Evolutionary conservation across 2,329 filamentous ascomycete species (phyloP).

Genomic region (Colletotrichum sp.): DNA sequence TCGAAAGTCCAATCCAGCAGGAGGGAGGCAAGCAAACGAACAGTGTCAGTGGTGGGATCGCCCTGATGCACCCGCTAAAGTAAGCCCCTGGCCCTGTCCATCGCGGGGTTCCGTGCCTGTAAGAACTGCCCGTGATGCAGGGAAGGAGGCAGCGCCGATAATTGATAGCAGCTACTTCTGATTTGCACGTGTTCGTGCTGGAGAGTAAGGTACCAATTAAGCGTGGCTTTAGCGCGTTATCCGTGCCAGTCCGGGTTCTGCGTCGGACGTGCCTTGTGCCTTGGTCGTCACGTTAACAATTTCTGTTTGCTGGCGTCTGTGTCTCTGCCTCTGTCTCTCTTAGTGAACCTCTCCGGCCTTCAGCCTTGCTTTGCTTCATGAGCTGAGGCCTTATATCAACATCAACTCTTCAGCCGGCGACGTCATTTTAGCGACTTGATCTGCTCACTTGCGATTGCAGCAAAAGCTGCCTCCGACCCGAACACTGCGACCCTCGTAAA

Average conservation of each 20-base stretch:
- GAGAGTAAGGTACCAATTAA: constrained; percentile 3
- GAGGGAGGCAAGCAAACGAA: constrained; percentile 2
- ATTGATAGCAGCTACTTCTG: constrained; percentile 9
- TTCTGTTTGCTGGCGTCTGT: background rate
- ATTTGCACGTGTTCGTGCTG: background rate
- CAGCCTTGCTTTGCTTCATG: constrained; percentile 11
- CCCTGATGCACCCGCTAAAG: constrained; percentile 19
- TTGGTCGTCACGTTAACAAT: constrained; percentile 14
- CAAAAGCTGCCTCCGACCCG: background rate
- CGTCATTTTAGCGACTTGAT: background rate
- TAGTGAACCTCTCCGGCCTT: background rate
- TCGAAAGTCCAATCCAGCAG: background rate
- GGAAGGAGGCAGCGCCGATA: background rate
- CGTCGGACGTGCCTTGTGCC: background rate
- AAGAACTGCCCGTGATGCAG: constrained; percentile 2
- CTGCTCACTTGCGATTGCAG: background rate
- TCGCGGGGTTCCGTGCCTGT: constrained; percentile 18
- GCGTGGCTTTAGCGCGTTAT: constrained; percentile 7
- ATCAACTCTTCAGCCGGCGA: background rate
- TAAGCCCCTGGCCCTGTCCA: constrained; percentile 19
- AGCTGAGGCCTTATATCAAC: background rate
- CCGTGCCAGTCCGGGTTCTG: constrained; percentile 1
- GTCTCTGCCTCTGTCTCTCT: background rate
- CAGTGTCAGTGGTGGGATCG: constrained; percentile 10
- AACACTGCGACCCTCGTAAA: background rate